A percentile compares a stretch with the other conserved stretches of the same genome.
These are phyloP conservation scores for Scheffersomyces illinoinensis DNA, from an alignment of 1,139 yeast species.

Conservation along the genomic window DNA sequence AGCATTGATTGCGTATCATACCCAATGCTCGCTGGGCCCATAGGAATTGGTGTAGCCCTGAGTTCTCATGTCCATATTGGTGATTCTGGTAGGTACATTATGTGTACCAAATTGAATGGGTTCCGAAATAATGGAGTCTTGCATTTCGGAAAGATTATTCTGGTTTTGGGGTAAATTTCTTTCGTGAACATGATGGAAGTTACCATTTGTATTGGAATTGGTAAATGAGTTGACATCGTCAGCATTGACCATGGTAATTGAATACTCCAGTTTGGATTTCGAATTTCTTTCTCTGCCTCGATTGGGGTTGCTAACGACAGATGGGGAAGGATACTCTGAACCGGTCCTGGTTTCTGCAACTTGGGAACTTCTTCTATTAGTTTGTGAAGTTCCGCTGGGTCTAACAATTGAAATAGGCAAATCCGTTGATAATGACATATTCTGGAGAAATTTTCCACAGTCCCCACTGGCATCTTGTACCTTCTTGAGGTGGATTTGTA, in stretches of 20 bases:
- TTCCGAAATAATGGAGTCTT: background rate
- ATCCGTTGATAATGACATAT: conserved; percentile 10
- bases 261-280: background rate
- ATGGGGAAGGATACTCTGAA: background rate
- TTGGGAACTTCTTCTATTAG: background rate
- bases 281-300: background rate
- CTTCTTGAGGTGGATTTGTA: conserved; percentile 33
- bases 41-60: background rate
- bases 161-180: background rate
- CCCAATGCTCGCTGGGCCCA: background rate
- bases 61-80: background rate
- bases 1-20: background rate
- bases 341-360: background rate
- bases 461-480: conserved; percentile 22
- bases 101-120: background rate
- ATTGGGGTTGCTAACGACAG: background rate
- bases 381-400: background rate
- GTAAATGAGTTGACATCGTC: background rate
- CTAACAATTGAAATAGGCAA: conserved; percentile 23
- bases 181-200: background rate
- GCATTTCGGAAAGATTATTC: background rate
- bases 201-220: background rate
- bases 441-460: background rate
- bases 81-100: background rate
- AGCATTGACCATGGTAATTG: background rate